Evolutionary conservation across 2,329 filamentous ascomycete species (phyloP).

Genomic region (Berkeleyomyces basicola): DNA sequence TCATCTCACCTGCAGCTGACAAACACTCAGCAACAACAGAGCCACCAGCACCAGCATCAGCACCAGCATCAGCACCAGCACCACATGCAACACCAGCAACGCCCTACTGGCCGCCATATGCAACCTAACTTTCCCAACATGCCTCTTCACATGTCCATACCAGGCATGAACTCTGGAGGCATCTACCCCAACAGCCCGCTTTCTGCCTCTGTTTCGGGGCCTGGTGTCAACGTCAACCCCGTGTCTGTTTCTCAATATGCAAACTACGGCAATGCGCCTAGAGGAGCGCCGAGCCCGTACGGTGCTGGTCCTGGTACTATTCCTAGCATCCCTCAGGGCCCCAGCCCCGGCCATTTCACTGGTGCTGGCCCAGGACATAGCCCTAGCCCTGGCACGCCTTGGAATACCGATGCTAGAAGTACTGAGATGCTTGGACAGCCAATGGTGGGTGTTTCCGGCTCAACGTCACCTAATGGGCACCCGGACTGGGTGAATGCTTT

Average conservation of each 20-base stretch:
- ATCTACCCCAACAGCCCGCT: not conserved
- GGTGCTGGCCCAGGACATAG: not conserved
- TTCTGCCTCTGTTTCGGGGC: not conserved
- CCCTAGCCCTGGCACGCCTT: not conserved
- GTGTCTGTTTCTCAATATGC: not conserved
- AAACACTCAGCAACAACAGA: conserved; percentile 18
- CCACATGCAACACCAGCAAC: conserved; percentile 4
- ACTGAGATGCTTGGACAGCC: conserved; percentile 7
- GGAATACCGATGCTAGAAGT: not conserved
- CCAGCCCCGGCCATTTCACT: not conserved
- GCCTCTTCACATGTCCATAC: not conserved
- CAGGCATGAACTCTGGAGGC: not conserved
- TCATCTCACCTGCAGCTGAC: not conserved
- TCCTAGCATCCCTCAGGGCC: not conserved
- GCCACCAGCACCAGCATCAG: conserved; percentile 20
- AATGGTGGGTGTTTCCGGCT: not conserved
- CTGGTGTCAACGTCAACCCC: not conserved
- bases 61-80: conserved; percentile 1
- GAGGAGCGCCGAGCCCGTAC: conserved; percentile 10
- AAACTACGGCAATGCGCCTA: conserved; percentile 7
- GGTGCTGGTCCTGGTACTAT: not conserved
- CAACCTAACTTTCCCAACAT: not conserved
- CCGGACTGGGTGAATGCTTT: conserved; percentile 48
- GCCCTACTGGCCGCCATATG: not conserved
- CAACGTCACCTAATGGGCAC: conserved; percentile 21